These are phyloP conservation scores for Phialophora macrospora DNA, from an alignment of 2,329 filamentous ascomycete species.

Conservation along the genomic window DNA sequence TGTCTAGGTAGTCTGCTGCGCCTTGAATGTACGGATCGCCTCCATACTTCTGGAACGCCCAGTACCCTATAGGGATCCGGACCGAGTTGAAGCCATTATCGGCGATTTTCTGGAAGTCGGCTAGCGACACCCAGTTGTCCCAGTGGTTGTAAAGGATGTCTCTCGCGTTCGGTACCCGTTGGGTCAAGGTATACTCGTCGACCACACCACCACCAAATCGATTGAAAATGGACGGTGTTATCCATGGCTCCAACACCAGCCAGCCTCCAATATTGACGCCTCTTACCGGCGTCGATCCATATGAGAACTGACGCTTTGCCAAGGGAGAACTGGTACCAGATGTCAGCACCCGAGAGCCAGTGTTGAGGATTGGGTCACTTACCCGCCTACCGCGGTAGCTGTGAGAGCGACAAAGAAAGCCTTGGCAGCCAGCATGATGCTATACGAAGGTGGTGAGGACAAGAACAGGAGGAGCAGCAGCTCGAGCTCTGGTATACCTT, in stretches of 20 bases:
- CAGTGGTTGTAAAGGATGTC: conserved; percentile 61
- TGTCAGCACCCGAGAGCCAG: neutral
- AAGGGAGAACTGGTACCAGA: conserved; percentile 31
- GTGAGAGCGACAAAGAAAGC: conserved; percentile 30
- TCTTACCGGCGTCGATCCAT: conserved; percentile 41
- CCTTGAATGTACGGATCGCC: conserved; percentile 68
- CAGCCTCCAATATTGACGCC: conserved; percentile 70
- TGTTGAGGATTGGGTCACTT: conserved; percentile 10
- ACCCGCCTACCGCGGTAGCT: conserved; percentile 30
- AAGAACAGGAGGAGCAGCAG: neutral
- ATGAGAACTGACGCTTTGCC: conserved; percentile 32
- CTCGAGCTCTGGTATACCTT: neutral
- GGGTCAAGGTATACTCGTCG: conserved; percentile 62
- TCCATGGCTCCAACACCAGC: conserved; percentile 69
- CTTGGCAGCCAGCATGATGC: conserved; percentile 24
- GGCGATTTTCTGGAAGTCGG: conserved; percentile 63
- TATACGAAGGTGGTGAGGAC: neutral
- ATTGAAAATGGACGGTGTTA: conserved; percentile 66
- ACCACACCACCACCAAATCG: conserved; percentile 52
- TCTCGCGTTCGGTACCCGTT: conserved; percentile 57
- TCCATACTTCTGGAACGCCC: conserved; percentile 60
- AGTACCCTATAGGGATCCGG: conserved; percentile 69
- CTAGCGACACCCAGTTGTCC: conserved; percentile 61
- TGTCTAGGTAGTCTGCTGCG: conserved; percentile 62
- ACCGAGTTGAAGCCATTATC: conserved; percentile 61